These are phyloP conservation scores for Aspergillus sparsus DNA, from an alignment of 495 filamentous ascomycete species.

Conservation along the genomic window DNA sequence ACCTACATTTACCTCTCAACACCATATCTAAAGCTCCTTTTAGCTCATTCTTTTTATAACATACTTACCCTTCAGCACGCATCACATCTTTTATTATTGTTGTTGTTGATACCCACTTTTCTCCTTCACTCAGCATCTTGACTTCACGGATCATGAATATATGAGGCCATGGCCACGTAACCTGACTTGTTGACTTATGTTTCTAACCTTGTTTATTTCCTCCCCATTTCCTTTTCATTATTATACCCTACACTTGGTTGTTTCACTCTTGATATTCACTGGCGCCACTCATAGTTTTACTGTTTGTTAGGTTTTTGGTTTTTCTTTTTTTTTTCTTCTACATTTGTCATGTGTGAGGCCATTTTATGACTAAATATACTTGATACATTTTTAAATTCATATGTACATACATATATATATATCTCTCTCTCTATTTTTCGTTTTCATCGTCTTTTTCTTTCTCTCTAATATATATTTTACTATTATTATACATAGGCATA, in stretches of 20 bases:
- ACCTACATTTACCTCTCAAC: too few relatives aligned
- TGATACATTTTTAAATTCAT: slow-evolving; percentile 1
- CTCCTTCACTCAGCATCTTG: not conserved
- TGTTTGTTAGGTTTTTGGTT: too few relatives aligned
- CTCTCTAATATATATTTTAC: too few relatives aligned
- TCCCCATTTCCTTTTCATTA: slow-evolving; percentile 17
- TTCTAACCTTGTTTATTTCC: slow-evolving; percentile 10
- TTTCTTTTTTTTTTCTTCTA: slow-evolving; percentile 4
- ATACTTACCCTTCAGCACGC: not conserved
- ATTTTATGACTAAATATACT: too few relatives aligned
- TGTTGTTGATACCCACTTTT: not conserved
- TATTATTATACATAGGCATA: too few relatives aligned
- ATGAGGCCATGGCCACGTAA: not conserved
- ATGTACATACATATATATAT: slow-evolving; percentile 29
- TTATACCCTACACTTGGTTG: slow-evolving; percentile 17
- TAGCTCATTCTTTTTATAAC: not conserved
- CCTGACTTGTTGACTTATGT: slow-evolving; percentile 4
- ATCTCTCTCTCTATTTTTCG: not conserved
- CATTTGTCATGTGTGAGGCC: too few relatives aligned
- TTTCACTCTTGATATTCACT: not conserved
- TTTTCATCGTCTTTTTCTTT: too few relatives aligned
- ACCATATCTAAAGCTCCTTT: not conserved
- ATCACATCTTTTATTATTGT: not conserved
- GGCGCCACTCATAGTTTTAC: too few relatives aligned
- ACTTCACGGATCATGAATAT: not conserved